phyloP scores from a whole-genome alignment of 306 rosid species.

The Cucurbita moschata region DNA sequence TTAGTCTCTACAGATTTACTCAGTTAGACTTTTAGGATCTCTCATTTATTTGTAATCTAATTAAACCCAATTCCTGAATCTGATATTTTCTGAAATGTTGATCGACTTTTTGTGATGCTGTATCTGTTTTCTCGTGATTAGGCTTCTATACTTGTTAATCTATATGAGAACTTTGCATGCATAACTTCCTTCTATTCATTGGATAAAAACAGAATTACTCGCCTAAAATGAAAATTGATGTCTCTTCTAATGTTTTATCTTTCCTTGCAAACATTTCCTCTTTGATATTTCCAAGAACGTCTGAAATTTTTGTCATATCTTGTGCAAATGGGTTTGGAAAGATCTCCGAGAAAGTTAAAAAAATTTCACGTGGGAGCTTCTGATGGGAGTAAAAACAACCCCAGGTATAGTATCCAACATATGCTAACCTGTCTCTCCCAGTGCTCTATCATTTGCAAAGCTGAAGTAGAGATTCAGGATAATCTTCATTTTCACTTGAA shows the following conservation, averaged over 20 bases:
- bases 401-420: background rate
- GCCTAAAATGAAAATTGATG: background rate
- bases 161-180: background rate
- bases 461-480: background rate
- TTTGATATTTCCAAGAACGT: background rate
- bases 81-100: background rate
- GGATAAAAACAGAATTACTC: background rate
- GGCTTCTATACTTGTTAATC: background rate
- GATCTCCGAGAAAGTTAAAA: background rate
- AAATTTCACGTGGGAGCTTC: background rate
- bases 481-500: background rate
- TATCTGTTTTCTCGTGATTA: background rate
- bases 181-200: background rate
- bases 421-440: background rate
- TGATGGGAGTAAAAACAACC: background rate
- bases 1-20: conserved; percentile 15
- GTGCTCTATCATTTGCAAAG: background rate
- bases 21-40: background rate
- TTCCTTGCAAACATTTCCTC: background rate
- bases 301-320: background rate
- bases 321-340: background rate
- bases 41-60: background rate
- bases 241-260: background rate
- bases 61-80: background rate
- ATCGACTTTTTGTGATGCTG: background rate